Evolutionary conservation across 768 basidiomycete genomes (phyloP).

Genomic region (Candolleomyces eurysporus): DNA sequence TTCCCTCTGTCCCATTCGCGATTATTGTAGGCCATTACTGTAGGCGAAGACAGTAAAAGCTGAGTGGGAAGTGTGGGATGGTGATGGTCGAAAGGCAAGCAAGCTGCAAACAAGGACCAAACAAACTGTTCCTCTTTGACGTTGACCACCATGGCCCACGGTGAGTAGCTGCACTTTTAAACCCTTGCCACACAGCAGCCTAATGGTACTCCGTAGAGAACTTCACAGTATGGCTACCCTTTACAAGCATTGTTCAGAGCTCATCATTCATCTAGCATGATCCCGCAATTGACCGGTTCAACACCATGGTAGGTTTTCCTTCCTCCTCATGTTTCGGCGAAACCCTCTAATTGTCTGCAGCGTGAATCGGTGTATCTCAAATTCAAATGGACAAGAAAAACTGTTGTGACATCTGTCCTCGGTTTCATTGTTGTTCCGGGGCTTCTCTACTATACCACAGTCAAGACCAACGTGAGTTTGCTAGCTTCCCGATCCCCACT

Average conservation of each 20-base stretch:
- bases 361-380: conserved; percentile 82
- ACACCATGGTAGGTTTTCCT: conserved; percentile 40
- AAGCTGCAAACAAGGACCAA: conserved; percentile 36
- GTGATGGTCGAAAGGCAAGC: conserved; percentile 29
- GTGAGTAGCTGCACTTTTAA: conserved; percentile 30
- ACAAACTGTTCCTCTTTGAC: conserved; percentile 28
- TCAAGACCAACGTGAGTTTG: conserved; percentile 39
- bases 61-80: conserved; percentile 14
- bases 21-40: conserved; percentile 61
- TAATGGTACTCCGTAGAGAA: conserved; percentile 35
- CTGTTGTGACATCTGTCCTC: conserved; percentile 58
- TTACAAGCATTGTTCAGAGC: background rate
- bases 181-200: conserved; percentile 6
- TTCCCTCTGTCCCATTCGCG: conserved; percentile 89
- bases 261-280: conserved; percentile 35
- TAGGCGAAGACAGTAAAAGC: background rate
- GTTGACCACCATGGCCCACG: conserved; percentile 51
- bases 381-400: conserved; percentile 76
- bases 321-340: conserved; percentile 1
- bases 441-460: conserved; percentile 48
- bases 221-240: conserved; percentile 48
- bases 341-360: conserved; percentile 35
- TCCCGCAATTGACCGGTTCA: conserved; percentile 60
- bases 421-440: conserved; percentile 69
- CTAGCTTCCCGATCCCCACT: conserved; percentile 1